Percentiles rank a stretch among this genome's conserved stretches.
phyloP scores from a whole-genome alignment of 225 moss, liverwort and hornwort species.

The Antitrichia curtipendula region DNA sequence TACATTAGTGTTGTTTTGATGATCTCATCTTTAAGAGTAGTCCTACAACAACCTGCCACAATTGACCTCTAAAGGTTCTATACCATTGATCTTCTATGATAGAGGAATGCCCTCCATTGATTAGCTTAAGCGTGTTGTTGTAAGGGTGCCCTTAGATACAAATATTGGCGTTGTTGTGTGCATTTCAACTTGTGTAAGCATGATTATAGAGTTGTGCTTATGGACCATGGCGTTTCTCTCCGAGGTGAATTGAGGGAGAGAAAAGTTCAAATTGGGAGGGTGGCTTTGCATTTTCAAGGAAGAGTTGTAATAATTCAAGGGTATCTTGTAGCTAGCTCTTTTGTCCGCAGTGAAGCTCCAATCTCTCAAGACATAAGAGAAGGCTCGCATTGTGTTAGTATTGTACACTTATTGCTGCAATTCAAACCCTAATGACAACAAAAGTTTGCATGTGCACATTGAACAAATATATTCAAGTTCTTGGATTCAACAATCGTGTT shows the following conservation, averaged over 20 bases:
- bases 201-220: not conserved
- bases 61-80: too few relatives aligned
- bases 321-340: not conserved
- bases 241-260: not conserved
- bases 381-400: not conserved
- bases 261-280: not conserved
- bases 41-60: too few relatives aligned
- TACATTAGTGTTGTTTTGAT: too few relatives aligned
- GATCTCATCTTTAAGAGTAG: not conserved
- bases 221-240: not conserved
- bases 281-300: not conserved
- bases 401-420: not conserved
- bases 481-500: not conserved
- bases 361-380: not conserved
- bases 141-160: too few relatives aligned
- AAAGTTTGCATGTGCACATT: not conserved
- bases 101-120: too few relatives aligned
- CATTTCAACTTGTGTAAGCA: too few relatives aligned
- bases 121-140: too few relatives aligned
- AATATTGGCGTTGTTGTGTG: not conserved
- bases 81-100: too few relatives aligned
- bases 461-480: not conserved
- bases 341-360: fast-evolving
- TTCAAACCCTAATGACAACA: not conserved
- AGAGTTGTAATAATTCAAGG: not conserved